Conservation (phyloP, 2,329 filamentous ascomycete species). For the Ilyonectria sp. region DNA sequence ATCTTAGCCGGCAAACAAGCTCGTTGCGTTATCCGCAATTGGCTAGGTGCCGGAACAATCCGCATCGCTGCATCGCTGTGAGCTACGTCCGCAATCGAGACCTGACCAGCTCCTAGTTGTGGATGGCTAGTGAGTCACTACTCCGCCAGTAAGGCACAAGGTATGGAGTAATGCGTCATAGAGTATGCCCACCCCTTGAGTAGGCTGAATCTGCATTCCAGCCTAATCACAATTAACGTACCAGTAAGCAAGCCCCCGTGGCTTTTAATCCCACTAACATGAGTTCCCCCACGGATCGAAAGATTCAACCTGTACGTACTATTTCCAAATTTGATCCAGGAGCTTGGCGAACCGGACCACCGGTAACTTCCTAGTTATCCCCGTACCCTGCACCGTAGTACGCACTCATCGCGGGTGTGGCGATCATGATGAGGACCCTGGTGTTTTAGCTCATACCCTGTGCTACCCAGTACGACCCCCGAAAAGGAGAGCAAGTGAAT, state of each 20-base stretch:
- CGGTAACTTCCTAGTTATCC: neutral
- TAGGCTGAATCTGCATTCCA: neutral
- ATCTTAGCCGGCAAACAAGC: neutral
- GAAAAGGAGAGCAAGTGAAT: neutral
- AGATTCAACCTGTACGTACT: neutral
- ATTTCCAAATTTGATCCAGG: neutral
- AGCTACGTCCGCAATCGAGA: neutral
- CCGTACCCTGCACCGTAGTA: neutral
- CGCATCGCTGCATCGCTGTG: neutral
- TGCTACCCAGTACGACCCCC: neutral
- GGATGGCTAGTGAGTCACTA: neutral
- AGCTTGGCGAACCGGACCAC: constrained; percentile 1
- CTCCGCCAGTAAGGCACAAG: neutral
- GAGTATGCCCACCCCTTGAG: neutral
- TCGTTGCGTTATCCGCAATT: neutral
- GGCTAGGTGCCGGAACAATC: neutral
- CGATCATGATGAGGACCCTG: neutral
- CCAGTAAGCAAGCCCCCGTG: neutral
- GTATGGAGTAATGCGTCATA: neutral
- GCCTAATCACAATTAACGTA: neutral
- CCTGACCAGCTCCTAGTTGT: too few relatives aligned
- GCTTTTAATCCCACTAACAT: neutral
- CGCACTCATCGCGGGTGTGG: neutral
- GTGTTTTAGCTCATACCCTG: neutral
- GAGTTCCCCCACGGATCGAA: neutral